These are phyloP conservation scores for Venturia aucupariae DNA, from an alignment of 2,329 filamentous ascomycete genomes.

Conservation along the genomic window DNA sequence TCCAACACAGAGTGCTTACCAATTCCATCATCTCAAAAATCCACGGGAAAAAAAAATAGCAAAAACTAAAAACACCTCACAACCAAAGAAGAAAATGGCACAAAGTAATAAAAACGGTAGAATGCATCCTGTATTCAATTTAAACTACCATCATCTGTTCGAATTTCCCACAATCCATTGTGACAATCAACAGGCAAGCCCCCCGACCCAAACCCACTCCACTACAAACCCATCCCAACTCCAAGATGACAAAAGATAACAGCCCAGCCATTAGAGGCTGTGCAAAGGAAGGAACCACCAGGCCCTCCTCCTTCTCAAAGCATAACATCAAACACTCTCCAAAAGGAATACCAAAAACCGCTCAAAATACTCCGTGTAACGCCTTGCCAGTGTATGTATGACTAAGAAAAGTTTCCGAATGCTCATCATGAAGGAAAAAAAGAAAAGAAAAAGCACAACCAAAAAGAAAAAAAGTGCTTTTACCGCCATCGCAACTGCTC, in stretches of 20 bases:
- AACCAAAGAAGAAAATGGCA: background rate
- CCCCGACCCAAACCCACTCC: background rate
- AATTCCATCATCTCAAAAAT: too few relatives aligned
- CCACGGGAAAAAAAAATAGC: too few relatives aligned
- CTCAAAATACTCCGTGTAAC: conserved; percentile 7
- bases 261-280: background rate
- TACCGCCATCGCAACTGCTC: background rate
- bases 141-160: conserved; percentile 6
- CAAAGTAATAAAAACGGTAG: background rate
- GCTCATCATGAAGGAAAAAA: too few relatives aligned
- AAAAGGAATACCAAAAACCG: background rate
- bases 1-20: too few relatives aligned
- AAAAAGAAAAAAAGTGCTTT: background rate
- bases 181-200: conserved; percentile 1
- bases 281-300: background rate
- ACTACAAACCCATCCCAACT: background rate
- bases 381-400: conserved; percentile 12
- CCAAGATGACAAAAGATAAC: background rate
- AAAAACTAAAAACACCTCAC: background rate
- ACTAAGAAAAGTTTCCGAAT: background rate
- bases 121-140: conserved; percentile 5
- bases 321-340: background rate
- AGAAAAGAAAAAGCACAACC: background rate
- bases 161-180: conserved; percentile 6
- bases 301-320: background rate